phyloP scores from a whole-genome alignment of 371 early-diverging fungal species.

The Mortierella sp. region DNA sequence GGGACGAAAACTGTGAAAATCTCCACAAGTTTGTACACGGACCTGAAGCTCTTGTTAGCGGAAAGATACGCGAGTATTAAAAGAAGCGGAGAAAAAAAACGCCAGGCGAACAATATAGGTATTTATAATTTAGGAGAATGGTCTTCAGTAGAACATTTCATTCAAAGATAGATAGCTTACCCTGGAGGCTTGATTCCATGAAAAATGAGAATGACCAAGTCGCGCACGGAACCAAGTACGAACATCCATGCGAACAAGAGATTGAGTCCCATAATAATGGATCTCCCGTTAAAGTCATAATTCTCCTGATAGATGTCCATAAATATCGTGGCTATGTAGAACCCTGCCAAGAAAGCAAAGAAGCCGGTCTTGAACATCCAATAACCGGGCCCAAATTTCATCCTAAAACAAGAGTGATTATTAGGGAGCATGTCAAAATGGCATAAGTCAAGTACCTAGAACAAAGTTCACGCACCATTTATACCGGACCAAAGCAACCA shows the following conservation, averaged over 20 bases:
- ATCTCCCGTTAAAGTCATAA: neutral
- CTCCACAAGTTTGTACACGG: neutral
- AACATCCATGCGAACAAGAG: neutral
- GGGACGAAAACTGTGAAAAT: neutral
- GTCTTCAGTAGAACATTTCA: too few species aligned
- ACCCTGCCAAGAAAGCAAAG: neutral
- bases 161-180: too few species aligned
- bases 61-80: too few species aligned
- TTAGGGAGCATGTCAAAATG: neutral
- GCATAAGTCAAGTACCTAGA: too few species aligned
- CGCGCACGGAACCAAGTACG: neutral
- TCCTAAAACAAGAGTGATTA: neutral
- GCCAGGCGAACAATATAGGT: too few species aligned
- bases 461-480: neutral
- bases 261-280: neutral
- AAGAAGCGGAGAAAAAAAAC: too few species aligned
- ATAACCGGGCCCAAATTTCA: neutral
- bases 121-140: too few species aligned
- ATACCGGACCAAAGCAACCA: neutral
- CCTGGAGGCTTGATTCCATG: neutral
- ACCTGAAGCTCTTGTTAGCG: too few species aligned
- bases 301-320: neutral
- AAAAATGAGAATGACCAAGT: neutral
- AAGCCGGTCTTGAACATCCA: neutral
- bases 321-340: neutral